phyloP scores from a whole-genome alignment of 1,139 yeast genomes.

The Pichia sp. region DNA sequence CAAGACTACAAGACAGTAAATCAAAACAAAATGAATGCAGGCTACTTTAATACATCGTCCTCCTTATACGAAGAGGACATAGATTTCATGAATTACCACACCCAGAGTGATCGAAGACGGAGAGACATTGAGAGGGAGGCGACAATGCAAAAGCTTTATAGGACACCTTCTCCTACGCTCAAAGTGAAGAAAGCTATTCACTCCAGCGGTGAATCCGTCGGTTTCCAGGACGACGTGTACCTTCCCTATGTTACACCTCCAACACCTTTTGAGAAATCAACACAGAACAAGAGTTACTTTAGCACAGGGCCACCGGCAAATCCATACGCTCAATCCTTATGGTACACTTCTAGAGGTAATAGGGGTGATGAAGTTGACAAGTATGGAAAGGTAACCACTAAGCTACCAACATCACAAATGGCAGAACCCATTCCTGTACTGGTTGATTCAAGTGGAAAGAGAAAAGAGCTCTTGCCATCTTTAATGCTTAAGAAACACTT shows the following conservation, averaged over 20 bases:
- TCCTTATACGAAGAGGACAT: too few species aligned
- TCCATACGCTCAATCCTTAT: constrained; percentile 26
- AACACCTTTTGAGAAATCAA: constrained; percentile 10
- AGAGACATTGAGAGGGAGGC: too few species aligned
- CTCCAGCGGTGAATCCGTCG: too few species aligned
- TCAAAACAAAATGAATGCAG: too few species aligned
- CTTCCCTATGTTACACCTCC: constrained; percentile 16
- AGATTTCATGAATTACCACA: too few species aligned
- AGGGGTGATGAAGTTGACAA: constrained; percentile 22
- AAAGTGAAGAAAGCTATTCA: too few species aligned
- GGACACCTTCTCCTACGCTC: too few species aligned
- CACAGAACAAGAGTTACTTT: not conserved
- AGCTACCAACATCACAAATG: not conserved
- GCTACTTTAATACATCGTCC: too few species aligned
- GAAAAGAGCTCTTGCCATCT: constrained; percentile 7
- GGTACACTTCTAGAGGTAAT: constrained; percentile 24
- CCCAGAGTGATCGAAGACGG: too few species aligned
- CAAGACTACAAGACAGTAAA: too few species aligned
- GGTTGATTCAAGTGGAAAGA: not conserved
- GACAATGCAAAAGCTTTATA: too few species aligned
- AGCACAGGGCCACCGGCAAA: constrained; percentile 8
- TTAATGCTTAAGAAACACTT: constrained; percentile 1
- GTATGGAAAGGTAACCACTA: constrained; percentile 11
- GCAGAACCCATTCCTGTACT: not conserved
- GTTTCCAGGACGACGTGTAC: constrained; percentile 12